phyloP scores from a whole-genome alignment of 768 basidiomycete species.

The Tricholoma bakamatsutake region DNA sequence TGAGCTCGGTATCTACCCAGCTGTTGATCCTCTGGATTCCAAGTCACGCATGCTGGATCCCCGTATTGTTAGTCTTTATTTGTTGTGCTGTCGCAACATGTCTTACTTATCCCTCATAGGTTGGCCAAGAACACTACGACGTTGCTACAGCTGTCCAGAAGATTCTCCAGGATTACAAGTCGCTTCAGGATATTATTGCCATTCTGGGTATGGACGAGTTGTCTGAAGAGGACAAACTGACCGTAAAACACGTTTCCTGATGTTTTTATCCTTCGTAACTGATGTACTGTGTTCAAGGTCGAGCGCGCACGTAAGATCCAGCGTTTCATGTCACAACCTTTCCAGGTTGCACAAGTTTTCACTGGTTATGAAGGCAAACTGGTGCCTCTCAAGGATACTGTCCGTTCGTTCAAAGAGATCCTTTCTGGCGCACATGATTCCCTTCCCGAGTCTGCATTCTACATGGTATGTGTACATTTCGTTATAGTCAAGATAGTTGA shows the following conservation, averaged over 20 bases:
- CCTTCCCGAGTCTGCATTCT: constrained; percentile 95
- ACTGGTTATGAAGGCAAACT: constrained; percentile 99
- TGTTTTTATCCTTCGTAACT: background rate
- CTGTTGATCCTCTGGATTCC: constrained; percentile 98
- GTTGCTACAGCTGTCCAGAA: constrained; percentile 96
- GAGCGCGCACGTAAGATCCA: constrained; percentile 98
- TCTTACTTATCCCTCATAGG: constrained; percentile 29
- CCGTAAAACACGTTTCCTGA: constrained; percentile 45
- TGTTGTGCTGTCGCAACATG: background rate
- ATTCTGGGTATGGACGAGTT: constrained; percentile 99
- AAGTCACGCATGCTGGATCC: constrained; percentile 99
- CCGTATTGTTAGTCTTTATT: constrained; percentile 70
- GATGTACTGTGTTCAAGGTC: constrained; percentile 44
- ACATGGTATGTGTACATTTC: constrained; percentile 58
- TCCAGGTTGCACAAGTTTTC: constrained; percentile 99
- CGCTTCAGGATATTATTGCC: constrained; percentile 98
- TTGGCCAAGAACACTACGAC: constrained; percentile 91
- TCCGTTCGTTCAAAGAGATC: constrained; percentile 98
- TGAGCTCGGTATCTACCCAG: constrained; percentile 98
- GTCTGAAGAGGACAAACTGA: constrained; percentile 99
- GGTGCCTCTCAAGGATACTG: constrained; percentile 91
- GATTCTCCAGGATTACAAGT: constrained; percentile 96
- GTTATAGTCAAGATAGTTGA: background rate
- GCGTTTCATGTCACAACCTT: constrained; percentile 99
- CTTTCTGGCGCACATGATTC: constrained; percentile 83